Percentiles rank a stretch among this genome's conserved stretches.
phyloP scores from a whole-genome alignment of 1,284 basidiomycete genomes.

The Ganoderma resinaceum region DNA sequence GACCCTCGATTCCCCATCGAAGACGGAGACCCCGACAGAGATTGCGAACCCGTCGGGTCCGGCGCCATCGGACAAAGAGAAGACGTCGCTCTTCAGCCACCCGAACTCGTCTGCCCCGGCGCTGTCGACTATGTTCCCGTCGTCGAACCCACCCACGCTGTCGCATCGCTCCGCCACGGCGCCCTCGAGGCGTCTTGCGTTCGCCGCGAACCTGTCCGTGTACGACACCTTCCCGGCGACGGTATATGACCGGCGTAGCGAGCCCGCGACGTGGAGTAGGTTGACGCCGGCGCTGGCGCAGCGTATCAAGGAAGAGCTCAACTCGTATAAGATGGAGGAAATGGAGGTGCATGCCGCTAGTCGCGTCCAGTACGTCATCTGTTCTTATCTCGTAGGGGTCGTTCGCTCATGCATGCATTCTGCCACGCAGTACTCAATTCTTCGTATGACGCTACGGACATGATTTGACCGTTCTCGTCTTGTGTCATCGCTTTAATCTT shows the following conservation, averaged over 20 bases:
- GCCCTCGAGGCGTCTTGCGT: slow-evolving; percentile 79
- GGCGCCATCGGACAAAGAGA: slow-evolving; percentile 35
- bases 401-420: neutral
- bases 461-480: slow-evolving; percentile 27
- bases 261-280: slow-evolving; percentile 96
- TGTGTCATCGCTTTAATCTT: slow-evolving; percentile 28
- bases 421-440: slow-evolving; percentile 58
- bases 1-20: slow-evolving; percentile 40
- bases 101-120: slow-evolving; percentile 91
- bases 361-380: slow-evolving; percentile 77
- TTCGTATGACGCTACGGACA: slow-evolving; percentile 50
- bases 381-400: slow-evolving; percentile 17
- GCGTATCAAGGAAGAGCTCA: slow-evolving; percentile 95
- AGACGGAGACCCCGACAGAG: slow-evolving; percentile 42
- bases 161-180: slow-evolving; percentile 69
- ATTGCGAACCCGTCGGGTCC: slow-evolving; percentile 35
- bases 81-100: slow-evolving; percentile 66
- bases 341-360: slow-evolving; percentile 95
- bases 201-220: slow-evolving; percentile 91
- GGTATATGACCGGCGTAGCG: slow-evolving; percentile 94
- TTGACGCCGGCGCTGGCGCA: slow-evolving; percentile 94
- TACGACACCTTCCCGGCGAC: slow-evolving; percentile 94
- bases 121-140: slow-evolving; percentile 63
- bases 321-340: slow-evolving; percentile 98
- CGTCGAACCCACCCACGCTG: slow-evolving; percentile 52